Evolutionary conservation across 108 stramenopile species (phyloP).

Genomic region (Pseudonitzschia pungens): DNA sequence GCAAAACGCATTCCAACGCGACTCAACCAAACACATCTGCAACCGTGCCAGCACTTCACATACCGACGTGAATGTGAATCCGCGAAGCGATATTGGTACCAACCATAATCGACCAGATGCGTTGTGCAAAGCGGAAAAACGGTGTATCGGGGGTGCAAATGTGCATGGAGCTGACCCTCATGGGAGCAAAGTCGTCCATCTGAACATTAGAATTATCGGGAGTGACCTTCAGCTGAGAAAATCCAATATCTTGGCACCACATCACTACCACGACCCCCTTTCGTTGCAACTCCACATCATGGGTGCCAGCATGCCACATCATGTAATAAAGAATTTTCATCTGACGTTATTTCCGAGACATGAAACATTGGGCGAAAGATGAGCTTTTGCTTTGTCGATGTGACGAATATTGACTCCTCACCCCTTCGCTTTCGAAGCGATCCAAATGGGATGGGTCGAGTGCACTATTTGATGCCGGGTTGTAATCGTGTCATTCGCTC

Average conservation of each 20-base stretch:
- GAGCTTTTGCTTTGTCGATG: background rate
- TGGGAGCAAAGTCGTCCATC: too few species aligned
- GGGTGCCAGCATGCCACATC: background rate
- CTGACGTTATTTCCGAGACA: background rate
- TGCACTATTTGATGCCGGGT: too few species aligned
- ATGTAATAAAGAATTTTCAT: background rate
- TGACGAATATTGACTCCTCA: background rate
- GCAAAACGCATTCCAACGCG: too few species aligned
- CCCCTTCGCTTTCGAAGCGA: too few species aligned
- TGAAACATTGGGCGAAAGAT: background rate
- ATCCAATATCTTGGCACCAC: background rate
- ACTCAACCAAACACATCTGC: too few species aligned
- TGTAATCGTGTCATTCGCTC: too few species aligned
- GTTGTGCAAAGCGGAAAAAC: background rate
- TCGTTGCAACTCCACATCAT: background rate
- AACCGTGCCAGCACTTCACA: too few species aligned
- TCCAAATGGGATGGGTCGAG: too few species aligned
- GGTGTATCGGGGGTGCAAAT: constrained; percentile 5
- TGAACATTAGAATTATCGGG: too few species aligned
- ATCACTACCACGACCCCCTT: background rate
- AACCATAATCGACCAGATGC: background rate
- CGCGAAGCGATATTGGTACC: background rate
- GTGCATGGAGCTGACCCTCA: background rate
- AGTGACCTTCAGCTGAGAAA: too few species aligned
- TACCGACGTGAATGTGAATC: background rate